Conservation (phyloP, 1,139 yeast genomes). For the Hansenula sp. region DNA sequence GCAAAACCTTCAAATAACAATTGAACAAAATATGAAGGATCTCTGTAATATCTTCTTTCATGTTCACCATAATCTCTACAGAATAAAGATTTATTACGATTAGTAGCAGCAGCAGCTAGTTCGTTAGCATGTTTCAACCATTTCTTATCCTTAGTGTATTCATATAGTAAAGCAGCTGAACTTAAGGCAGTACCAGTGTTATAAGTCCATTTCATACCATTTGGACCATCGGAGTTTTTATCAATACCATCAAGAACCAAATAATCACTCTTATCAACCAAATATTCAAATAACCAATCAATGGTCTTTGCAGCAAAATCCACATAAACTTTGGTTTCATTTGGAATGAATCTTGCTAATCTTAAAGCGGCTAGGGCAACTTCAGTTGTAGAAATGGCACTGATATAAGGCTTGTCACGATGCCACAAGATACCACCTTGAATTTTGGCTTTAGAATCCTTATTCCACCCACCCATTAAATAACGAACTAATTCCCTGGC, state of each 20-base stretch:
- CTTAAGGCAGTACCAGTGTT: conserved; percentile 66
- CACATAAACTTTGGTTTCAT: conserved; percentile 40
- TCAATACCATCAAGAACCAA: conserved; percentile 64
- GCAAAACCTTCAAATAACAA: conserved; percentile 66
- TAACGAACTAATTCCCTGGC: conserved; percentile 60
- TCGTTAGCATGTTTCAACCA: conserved; percentile 56
- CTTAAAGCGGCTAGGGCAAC: conserved; percentile 66
- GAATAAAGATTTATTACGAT: conserved; percentile 52
- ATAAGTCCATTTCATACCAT: conserved; percentile 63
- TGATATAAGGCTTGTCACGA: conserved; percentile 52
- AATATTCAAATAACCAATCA: conserved; percentile 47
- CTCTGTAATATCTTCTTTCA: conserved; percentile 61
- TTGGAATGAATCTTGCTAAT: conserved; percentile 49
- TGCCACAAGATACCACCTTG: conserved; percentile 71
- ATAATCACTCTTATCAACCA: conserved; percentile 53
- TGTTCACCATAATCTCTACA: conserved; percentile 58
- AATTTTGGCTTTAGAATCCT: conserved; percentile 20
- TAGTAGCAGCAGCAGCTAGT: conserved; percentile 58
- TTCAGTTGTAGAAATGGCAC: conserved; percentile 69
- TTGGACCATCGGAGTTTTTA: conserved; percentile 39
- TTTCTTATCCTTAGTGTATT: conserved; percentile 47
- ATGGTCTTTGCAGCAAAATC: conserved; percentile 52
- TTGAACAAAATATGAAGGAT: conserved; percentile 61
- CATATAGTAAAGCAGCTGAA: conserved; percentile 49
- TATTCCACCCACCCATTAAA: conserved; percentile 66